Evolutionary conservation across 306 rosid species (phyloP).

Genomic region (Pyrus betulifolia): DNA sequence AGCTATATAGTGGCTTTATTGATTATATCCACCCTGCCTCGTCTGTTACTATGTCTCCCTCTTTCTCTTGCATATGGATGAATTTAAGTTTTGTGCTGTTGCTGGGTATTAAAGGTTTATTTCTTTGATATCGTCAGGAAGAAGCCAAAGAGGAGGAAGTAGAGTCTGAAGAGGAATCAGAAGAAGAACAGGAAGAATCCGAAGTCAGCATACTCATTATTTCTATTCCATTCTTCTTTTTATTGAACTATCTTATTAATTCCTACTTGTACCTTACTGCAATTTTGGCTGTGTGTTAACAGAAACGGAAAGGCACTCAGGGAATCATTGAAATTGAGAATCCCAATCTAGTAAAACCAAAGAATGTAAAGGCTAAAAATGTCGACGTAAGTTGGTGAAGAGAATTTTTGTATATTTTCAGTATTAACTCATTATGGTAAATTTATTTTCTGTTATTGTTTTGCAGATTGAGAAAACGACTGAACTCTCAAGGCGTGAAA

Average conservation of each 20-base stretch:
- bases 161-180: constrained; percentile 45
- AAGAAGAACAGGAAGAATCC: constrained; percentile 44
- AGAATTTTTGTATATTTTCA: neutral
- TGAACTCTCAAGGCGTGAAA: constrained; percentile 99
- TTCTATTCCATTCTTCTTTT: neutral
- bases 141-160: constrained; percentile 44
- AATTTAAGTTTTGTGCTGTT: neutral
- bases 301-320: constrained; percentile 82
- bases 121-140: constrained; percentile 38
- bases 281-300: constrained; percentile 17
- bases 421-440: neutral
- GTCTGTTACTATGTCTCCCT: neutral
- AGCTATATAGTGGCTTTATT: neutral
- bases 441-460: constrained; percentile 2
- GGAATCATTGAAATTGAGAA: constrained; percentile 90
- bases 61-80: neutral
- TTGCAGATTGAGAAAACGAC: constrained; percentile 67
- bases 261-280: constrained; percentile 1
- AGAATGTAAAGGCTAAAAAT: constrained; percentile 70
- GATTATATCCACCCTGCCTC: neutral
- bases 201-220: constrained; percentile 15
- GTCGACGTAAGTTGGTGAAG: constrained; percentile 52
- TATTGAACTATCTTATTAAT: neutral
- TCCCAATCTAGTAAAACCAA: constrained; percentile 80
- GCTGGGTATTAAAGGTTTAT: neutral